phyloP scores from a whole-genome alignment of 208 protist genomes.

The Crithidia sp. region DNA sequence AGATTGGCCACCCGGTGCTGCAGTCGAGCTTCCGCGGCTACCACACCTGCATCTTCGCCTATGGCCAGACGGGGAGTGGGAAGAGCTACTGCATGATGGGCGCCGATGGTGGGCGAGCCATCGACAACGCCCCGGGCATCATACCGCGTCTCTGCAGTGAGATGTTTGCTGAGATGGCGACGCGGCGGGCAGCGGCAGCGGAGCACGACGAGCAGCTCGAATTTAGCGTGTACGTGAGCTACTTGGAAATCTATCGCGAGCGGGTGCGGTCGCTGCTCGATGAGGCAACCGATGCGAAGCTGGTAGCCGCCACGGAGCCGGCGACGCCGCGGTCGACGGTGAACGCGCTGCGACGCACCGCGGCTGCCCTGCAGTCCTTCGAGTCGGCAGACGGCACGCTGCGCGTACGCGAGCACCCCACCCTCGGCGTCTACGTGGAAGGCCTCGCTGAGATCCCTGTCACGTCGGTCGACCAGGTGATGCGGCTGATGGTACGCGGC shows the following conservation, averaged over 20 bases:
- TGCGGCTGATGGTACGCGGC: conserved; percentile 73
- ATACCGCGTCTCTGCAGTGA: conserved; percentile 78
- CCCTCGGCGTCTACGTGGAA: conserved; percentile 81
- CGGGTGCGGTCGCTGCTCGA: conserved; percentile 82
- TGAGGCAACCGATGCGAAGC: conserved; percentile 22
- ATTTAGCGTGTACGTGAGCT: conserved; percentile 81
- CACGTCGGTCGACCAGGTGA: conserved; percentile 54
- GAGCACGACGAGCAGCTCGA: conserved; percentile 44
- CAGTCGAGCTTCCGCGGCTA: conserved; percentile 83
- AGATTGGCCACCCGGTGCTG: conserved; percentile 89
- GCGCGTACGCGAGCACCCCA: conserved; percentile 79
- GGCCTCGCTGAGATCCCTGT: conserved; percentile 72
- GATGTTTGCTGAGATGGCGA: conserved; percentile 68
- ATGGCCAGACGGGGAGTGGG: conserved; percentile 91
- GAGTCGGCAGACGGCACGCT: conserved; percentile 40
- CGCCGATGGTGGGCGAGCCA: conserved; percentile 57
- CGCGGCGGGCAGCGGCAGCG: conserved; percentile 13
- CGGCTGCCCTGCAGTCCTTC: not conserved
- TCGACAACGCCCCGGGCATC: conserved; percentile 76
- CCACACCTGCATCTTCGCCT: conserved; percentile 94
- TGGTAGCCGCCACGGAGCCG: not conserved
- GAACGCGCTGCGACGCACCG: conserved; percentile 17
- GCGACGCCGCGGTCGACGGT: conserved; percentile 9
- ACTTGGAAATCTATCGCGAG: conserved; percentile 93
- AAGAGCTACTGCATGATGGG: conserved; percentile 93